Conservation (phyloP, 106 monocot genomes). For the Acorus calamus region DNA sequence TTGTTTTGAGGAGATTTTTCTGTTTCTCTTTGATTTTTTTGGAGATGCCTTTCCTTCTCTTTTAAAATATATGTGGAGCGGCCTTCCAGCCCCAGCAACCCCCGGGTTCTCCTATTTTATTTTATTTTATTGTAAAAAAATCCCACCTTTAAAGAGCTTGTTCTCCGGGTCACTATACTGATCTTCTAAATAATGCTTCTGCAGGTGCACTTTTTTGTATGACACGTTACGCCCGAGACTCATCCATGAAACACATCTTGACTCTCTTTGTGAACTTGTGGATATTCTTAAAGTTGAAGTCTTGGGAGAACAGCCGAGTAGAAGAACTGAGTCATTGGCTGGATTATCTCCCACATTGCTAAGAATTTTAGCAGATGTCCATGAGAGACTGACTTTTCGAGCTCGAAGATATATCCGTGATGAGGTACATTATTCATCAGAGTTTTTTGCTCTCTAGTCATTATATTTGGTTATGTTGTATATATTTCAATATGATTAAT, state of each 20-base stretch:
- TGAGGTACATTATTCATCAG: conserved; percentile 40
- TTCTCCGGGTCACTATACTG: not conserved
- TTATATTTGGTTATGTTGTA: not conserved
- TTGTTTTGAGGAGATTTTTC: too few species aligned
- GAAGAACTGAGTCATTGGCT: conserved; percentile 80
- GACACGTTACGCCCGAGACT: conserved; percentile 87
- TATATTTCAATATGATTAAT: not conserved
- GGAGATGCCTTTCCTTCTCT: too few species aligned
- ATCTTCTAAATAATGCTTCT: conserved; percentile 9
- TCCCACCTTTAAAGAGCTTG: not conserved
- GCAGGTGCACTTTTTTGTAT: conserved; percentile 86
- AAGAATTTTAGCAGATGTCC: conserved; percentile 84
- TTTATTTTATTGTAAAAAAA: not conserved
- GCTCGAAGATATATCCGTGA: conserved; percentile 91
- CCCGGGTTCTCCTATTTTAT: not conserved
- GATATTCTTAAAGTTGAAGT: conserved; percentile 97
- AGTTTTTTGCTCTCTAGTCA: conserved; percentile 1
- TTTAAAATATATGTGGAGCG: too few species aligned
- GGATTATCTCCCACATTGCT: conserved; percentile 67
- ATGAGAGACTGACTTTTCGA: conserved; percentile 89
- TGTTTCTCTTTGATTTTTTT: too few species aligned
- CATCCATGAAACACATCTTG: conserved; percentile 85
- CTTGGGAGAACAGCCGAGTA: conserved; percentile 68
- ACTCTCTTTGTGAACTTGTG: conserved; percentile 95
- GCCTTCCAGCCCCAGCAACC: too few species aligned